These are phyloP conservation scores for Withania somnifera DNA, from an alignment of 305 asterid species.

Conservation along the genomic window DNA sequence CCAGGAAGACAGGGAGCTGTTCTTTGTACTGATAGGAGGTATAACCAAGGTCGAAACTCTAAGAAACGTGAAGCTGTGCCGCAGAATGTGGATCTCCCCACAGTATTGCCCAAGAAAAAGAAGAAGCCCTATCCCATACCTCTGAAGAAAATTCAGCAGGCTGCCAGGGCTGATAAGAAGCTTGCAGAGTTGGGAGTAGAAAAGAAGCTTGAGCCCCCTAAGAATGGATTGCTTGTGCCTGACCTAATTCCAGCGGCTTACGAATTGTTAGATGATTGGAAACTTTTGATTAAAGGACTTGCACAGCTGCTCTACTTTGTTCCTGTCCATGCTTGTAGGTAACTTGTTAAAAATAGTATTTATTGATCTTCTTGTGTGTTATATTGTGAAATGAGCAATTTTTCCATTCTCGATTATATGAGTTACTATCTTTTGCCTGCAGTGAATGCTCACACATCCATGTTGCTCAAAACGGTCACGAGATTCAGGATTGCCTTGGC, in stretches of 20 bases:
- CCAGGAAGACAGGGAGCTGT: conserved; percentile 20
- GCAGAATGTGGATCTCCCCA: conserved; percentile 81
- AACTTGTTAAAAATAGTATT: conserved; percentile 1
- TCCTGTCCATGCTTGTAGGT: conserved; percentile 91
- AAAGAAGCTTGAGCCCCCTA: conserved; percentile 80
- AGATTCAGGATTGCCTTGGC: conserved; percentile 66
- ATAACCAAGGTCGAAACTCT: conserved; percentile 15
- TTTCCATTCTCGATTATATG: neutral
- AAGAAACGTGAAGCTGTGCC: conserved; percentile 32
- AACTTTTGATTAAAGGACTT: conserved; percentile 60
- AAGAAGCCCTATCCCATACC: conserved; percentile 88
- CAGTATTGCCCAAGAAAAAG: conserved; percentile 57
- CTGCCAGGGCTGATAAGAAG: conserved; percentile 68
- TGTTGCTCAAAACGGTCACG: conserved; percentile 51
- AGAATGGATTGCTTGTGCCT: conserved; percentile 69
- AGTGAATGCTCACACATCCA: conserved; percentile 88
- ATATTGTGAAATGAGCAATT: neutral
- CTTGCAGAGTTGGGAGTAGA: conserved; percentile 82
- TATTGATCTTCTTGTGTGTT: neutral
- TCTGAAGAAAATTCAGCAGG: conserved; percentile 54
- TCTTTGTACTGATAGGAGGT: conserved; percentile 30
- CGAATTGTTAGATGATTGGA: conserved; percentile 69
- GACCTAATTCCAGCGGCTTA: conserved; percentile 59
- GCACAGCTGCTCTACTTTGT: conserved; percentile 54
- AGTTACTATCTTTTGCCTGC: conserved; percentile 16